phyloP scores from a whole-genome alignment of 2,329 filamentous ascomycete genomes.

The Apiospora hydei region DNA sequence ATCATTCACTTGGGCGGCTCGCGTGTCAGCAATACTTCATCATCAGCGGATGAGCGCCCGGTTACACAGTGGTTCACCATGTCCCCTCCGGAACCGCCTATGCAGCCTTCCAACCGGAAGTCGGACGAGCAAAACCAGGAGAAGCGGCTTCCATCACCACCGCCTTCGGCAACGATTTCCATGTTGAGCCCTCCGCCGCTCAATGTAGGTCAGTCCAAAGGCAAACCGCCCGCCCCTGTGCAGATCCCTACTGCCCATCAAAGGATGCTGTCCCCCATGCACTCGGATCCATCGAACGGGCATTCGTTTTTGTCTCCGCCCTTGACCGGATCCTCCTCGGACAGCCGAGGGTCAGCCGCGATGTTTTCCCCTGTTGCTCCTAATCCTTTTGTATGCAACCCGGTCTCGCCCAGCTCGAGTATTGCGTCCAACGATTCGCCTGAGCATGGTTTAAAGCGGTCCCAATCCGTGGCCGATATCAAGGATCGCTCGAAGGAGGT shows the following conservation, averaged over 20 bases:
- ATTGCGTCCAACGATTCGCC: slow-evolving; percentile 9
- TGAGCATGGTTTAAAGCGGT: slow-evolving; percentile 32
- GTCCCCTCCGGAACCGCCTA: slow-evolving; percentile 10
- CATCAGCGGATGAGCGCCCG: slow-evolving; percentile 21
- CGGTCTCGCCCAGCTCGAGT: slow-evolving; percentile 10
- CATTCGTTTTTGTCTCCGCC: neutral
- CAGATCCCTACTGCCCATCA: slow-evolving; percentile 1
- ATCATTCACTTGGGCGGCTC: slow-evolving; percentile 29
- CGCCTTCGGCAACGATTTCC: neutral
- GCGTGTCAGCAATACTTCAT: slow-evolving; percentile 10
- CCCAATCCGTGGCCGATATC: slow-evolving; percentile 35
- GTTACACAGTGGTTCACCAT: slow-evolving; percentile 23
- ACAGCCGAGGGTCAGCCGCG: neutral
- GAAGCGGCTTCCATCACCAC: neutral
- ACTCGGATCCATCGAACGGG: neutral
- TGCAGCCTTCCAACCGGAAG: neutral
- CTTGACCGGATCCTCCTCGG: neutral
- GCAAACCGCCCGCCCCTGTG: slow-evolving; percentile 10
- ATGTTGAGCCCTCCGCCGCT: slow-evolving; percentile 22
- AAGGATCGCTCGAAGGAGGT: slow-evolving; percentile 25
- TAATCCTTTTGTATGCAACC: slow-evolving; percentile 9
- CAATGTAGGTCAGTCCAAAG: neutral
- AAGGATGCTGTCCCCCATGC: slow-evolving; percentile 2
- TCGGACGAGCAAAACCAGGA: neutral
- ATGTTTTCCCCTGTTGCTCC: slow-evolving; percentile 4